phyloP scores from a whole-genome alignment of 2,329 filamentous ascomycete species.

The Falciphora oryzae region DNA sequence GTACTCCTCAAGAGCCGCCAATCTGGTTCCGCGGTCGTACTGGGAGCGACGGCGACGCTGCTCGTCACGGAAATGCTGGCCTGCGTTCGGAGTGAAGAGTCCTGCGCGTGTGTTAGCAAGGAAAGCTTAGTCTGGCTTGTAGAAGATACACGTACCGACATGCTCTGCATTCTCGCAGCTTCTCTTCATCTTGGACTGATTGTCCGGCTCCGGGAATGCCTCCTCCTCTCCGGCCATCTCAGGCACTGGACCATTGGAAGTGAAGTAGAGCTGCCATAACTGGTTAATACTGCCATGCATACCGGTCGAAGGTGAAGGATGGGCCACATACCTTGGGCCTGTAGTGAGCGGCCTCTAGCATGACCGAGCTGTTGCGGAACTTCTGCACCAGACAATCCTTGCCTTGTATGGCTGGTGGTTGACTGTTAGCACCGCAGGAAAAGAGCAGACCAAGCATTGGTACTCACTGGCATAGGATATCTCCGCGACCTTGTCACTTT shows the following conservation, averaged over 20 bases:
- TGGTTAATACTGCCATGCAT: neutral
- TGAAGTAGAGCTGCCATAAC: constrained; percentile 42
- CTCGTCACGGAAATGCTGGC: constrained; percentile 67
- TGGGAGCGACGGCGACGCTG: constrained; percentile 71
- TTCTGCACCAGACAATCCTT: constrained; percentile 88
- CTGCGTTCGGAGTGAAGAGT: constrained; percentile 73
- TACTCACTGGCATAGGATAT: constrained; percentile 89
- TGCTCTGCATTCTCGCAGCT: constrained; percentile 83
- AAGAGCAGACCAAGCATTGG: neutral
- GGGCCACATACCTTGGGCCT: constrained; percentile 66
- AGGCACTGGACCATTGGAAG: constrained; percentile 39
- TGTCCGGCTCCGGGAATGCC: constrained; percentile 72
- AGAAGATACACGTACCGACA: constrained; percentile 53
- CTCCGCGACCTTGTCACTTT: constrained; percentile 78
- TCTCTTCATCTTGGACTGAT: constrained; percentile 79
- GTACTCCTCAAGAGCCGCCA: constrained; percentile 61
- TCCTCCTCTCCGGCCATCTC: constrained; percentile 65
- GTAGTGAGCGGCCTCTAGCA: constrained; percentile 77
- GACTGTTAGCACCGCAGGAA: neutral
- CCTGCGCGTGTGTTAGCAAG: constrained; percentile 35
- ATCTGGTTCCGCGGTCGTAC: constrained; percentile 74
- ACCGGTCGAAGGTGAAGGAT: no score
- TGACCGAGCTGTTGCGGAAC: constrained; percentile 94
- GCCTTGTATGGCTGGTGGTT: constrained; percentile 71
- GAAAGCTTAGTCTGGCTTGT: neutral